Percentiles rank a stretch among this genome's conserved stretches.
Evolutionary conservation across 192 early-diverging fungal species (phyloP).

Genomic region (Phycomyces nitens): DNA sequence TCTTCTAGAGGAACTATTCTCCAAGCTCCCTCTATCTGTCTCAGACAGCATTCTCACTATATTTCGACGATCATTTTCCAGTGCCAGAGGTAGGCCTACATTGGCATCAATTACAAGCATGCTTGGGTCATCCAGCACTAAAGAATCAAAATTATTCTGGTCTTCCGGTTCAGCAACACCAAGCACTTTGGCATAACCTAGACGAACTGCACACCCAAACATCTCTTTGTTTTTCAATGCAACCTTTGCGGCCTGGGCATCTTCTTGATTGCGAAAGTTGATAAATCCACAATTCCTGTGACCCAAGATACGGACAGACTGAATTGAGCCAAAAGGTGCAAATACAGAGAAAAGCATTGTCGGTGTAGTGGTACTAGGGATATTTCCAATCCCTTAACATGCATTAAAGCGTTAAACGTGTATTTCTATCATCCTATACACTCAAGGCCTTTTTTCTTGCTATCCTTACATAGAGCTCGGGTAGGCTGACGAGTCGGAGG

Average conservation of each 20-base stretch:
- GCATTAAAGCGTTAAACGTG: no score
- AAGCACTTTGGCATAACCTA: slow-evolving; percentile 97
- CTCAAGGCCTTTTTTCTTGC: no score
- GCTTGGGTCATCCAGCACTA: no score
- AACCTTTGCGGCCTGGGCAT: slow-evolving; percentile 85
- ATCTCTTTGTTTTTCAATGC: slow-evolving; percentile 87
- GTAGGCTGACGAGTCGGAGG: slow-evolving; percentile 44
- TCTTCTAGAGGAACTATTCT: no score
- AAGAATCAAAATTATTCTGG: neutral
- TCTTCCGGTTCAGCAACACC: slow-evolving; percentile 33
- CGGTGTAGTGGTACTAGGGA: slow-evolving; percentile 74
- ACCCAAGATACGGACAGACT: slow-evolving; percentile 90
- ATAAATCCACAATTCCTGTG: slow-evolving; percentile 98
- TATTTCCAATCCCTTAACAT: slow-evolving; percentile 85
- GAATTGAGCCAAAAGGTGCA: slow-evolving; percentile 77
- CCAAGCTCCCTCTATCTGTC: no score
- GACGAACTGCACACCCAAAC: slow-evolving; percentile 78
- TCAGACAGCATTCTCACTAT: no score
- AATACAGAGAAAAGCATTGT: slow-evolving; percentile 73
- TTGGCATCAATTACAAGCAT: no score
- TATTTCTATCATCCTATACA: no score
- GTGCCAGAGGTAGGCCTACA: slow-evolving; percentile 26
- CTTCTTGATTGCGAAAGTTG: slow-evolving; percentile 87
- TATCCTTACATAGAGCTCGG: slow-evolving; percentile 67
- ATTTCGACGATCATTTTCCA: slow-evolving; percentile 37